A percentile compares a stretch with the other conserved stretches of the same genome.
Conservation (phyloP, 768 basidiomycete genomes). For the Hygrophoropsis aurantiaca region DNA sequence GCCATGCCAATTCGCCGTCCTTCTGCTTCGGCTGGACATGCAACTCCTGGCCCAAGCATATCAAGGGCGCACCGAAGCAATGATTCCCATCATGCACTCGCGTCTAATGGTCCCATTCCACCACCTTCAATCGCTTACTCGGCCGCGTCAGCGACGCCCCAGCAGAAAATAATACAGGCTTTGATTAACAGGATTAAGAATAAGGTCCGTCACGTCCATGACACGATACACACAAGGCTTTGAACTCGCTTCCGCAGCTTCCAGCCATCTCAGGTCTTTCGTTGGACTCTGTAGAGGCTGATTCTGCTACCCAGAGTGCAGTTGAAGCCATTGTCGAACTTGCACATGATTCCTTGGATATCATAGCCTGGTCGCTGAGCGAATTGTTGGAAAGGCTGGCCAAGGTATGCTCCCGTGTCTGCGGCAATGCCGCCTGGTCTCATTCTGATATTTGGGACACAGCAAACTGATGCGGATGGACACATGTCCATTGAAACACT, state of each 20-base stretch:
- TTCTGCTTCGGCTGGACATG: constrained; percentile 54
- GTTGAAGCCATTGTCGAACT: constrained; percentile 81
- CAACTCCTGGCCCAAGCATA: constrained; percentile 31
- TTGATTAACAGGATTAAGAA: constrained; percentile 79
- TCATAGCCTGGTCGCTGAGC: constrained; percentile 76
- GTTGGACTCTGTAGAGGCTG: constrained; percentile 71
- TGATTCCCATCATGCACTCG: constrained; percentile 53
- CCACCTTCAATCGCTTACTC: constrained; percentile 38
- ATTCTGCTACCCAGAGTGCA: constrained; percentile 71
- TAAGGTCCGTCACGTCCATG: constrained; percentile 52
- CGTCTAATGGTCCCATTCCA: constrained; percentile 27
- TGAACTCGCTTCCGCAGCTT: constrained; percentile 46
- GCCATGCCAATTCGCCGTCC: constrained; percentile 57
- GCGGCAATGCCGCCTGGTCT: constrained; percentile 5
- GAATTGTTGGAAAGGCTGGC: constrained; percentile 77
- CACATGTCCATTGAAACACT: constrained; percentile 66
- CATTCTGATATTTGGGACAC: constrained; percentile 13
- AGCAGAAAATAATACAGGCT: constrained; percentile 80
- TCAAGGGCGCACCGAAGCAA: constrained; percentile 60
- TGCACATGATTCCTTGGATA: constrained; percentile 72
- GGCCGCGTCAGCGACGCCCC: constrained; percentile 49
- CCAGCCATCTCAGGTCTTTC: constrained; percentile 81
- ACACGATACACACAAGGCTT: constrained; percentile 1
- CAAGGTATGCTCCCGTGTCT: constrained; percentile 49
- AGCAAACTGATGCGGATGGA: constrained; percentile 57